Percentiles rank a stretch among this genome's conserved stretches.
Conservation (phyloP, 257 asterid genomes). For the Henckelia pumila region DNA sequence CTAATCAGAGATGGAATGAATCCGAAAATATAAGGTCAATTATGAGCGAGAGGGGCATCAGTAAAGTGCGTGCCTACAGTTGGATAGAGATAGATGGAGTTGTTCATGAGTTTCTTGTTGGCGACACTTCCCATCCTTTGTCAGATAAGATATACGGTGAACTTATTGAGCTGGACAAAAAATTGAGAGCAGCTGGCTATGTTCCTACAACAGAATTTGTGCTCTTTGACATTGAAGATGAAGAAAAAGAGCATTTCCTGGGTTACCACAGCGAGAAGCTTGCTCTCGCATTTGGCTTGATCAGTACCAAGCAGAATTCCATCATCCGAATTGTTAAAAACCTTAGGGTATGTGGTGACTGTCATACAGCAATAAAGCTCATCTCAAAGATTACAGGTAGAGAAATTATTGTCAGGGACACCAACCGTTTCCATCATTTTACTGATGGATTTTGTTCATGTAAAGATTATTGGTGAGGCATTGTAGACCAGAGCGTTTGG, state of each 20-base stretch:
- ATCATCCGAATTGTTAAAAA: neutral
- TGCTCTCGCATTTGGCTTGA: neutral
- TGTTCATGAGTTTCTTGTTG: neutral
- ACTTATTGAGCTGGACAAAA: neutral
- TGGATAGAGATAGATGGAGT: neutral
- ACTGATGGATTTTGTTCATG: neutral
- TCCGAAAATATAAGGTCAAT: neutral
- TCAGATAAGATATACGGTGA: neutral
- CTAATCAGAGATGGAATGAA: neutral
- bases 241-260: neutral
- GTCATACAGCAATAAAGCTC: neutral
- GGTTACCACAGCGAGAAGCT: neutral
- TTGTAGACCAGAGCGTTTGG: neutral
- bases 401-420: neutral
- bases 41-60: neutral
- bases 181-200: neutral
- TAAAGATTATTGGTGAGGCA: neutral
- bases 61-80: neutral
- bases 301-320: neutral
- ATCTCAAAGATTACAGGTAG: neutral
- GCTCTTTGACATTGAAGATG: neutral
- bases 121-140: neutral
- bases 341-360: neutral
- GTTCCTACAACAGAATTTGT: neutral
- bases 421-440: neutral